Base-by-base conservation (phyloP, 768 basidiomycete species). In the Tulasnella sp. region DNA sequence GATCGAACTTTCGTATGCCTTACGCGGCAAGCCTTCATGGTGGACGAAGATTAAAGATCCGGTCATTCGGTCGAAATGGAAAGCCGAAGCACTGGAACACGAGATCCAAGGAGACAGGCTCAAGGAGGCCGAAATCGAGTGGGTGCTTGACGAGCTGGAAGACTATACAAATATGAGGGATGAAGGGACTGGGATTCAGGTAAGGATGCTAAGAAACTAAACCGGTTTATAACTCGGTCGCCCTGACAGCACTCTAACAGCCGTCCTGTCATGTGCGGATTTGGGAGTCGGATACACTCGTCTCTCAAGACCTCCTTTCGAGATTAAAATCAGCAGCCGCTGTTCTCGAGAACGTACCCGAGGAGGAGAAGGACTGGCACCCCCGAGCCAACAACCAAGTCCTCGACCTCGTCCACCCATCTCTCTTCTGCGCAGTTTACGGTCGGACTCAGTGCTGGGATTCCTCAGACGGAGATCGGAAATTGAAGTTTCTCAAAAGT, bases 381-480 rank as follows among this genome's bases (percentile, higher is more conserved):
- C 37, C 37, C 37, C 37, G 37, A 6, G 37, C 37, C 37, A 37
- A 37, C 37, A 37, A 37, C 37, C 37, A 37, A 37, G 37, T 37
- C 37, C 37, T 37, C 37, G 37, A 37, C 37, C 37, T 37, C 37
- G 37, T 37, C 37, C 37, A 37, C 37, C 37, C 50, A 18, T 24
- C 18, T 18, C 24, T 24, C 24, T 24, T 16, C 24, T 54, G 50
- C 24, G 50, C 50, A 3, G 50, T 54, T 16, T 54, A 54, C 50
- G 50, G 24, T 54, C 50, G 50, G 50, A 54, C 50, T 54, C 50
- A 54, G 24, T 79, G 87, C 76, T 50, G 81, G 77, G 50, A 54
- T 24, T 2, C 44, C 40, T 16, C 74, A 20, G 20, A 8, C 37
- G 41, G 14, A 46, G 34, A 20, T 20, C 41, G 40, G 24, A 31